Conservation (phyloP, 345 rosid genomes). For the Physaria fendleri region DNA sequence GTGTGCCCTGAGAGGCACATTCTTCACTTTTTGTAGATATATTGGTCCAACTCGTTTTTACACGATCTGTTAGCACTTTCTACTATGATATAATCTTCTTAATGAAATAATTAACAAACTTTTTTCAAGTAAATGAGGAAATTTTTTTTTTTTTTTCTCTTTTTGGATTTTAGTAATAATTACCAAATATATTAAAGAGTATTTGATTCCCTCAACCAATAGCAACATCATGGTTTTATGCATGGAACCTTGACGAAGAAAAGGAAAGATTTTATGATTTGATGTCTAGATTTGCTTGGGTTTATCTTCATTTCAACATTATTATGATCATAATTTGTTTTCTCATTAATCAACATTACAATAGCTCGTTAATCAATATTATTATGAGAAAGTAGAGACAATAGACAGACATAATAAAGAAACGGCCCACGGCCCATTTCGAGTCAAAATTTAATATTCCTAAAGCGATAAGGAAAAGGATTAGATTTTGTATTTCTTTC, state of each 20-base stretch:
- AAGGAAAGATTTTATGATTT: conserved; percentile 18
- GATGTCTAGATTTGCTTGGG: conserved; percentile 25
- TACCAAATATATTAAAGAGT: neutral
- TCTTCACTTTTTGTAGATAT: conserved; percentile 11
- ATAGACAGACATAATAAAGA: no score
- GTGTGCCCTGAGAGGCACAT: conserved; percentile 31
- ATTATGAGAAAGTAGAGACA: no score
- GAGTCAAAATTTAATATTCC: no score
- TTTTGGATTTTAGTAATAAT: conserved; percentile 14
- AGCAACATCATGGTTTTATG: conserved; percentile 22
- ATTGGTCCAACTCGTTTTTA: conserved; percentile 26
- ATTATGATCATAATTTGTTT: neutral
- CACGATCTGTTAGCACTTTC: neutral
- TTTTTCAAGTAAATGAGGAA: neutral
- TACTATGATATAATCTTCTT: neutral
- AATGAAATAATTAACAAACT: neutral
- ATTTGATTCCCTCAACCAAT: conserved; percentile 26
- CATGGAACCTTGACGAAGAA: conserved; percentile 28
- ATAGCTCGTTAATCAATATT: no score
- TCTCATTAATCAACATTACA: neutral
- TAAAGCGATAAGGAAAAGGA: no score
- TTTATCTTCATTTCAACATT: conserved; percentile 9
- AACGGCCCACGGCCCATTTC: no score
- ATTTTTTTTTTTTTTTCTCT: neutral
- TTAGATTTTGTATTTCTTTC: no score